phyloP scores from a whole-genome alignment of 306 rosid genomes.

The Cicer chorassanicum region DNA sequence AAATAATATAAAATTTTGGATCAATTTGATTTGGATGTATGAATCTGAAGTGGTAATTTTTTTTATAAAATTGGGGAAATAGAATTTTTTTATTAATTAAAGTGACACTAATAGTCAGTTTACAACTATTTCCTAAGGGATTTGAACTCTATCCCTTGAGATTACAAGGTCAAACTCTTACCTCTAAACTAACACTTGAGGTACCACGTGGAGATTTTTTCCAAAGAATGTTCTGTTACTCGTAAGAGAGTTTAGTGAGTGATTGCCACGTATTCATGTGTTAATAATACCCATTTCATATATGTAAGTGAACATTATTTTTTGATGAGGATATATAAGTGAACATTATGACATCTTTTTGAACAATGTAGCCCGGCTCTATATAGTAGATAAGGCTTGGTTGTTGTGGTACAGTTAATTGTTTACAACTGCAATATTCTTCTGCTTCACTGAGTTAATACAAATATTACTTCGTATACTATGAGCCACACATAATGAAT shows the following conservation, averaged over 20 bases:
- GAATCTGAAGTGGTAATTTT: background rate
- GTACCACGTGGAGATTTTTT: background rate
- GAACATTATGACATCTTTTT: background rate
- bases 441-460: slow-evolving; percentile 21
- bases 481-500: slow-evolving; percentile 32
- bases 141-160: too few species aligned
- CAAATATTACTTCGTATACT: background rate
- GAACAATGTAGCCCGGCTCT: background rate
- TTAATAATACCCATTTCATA: background rate
- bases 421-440: slow-evolving; percentile 7
- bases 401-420: background rate
- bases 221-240: background rate
- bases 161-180: too few species aligned
- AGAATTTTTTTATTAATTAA: too few species aligned
- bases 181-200: too few species aligned
- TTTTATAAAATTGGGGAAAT: too few species aligned
- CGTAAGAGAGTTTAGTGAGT: slow-evolving; percentile 2
- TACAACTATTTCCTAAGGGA: too few species aligned
- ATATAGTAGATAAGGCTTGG: background rate
- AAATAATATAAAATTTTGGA: background rate
- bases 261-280: background rate
- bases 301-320: background rate
- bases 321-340: background rate
- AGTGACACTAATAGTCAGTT: too few species aligned
- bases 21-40: background rate